Evolutionary conservation across 306 rosid genomes (phyloP).

Genomic region (Cicer pinnatifidum): DNA sequence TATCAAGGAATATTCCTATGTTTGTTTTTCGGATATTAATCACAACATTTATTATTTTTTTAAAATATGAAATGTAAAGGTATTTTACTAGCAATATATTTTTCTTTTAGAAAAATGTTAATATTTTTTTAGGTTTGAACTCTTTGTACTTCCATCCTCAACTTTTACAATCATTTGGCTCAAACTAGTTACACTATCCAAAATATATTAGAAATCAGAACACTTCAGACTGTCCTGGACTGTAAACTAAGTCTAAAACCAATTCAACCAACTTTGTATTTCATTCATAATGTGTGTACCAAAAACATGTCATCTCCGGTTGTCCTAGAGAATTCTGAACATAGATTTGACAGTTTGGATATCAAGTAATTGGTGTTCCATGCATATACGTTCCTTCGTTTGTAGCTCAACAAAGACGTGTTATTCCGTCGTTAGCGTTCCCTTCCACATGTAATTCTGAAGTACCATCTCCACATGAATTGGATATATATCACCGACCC

Average conservation of each 20-base stretch:
- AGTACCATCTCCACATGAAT: constrained; percentile 4
- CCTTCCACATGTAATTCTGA: constrained; percentile 16
- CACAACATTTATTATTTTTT: too few species aligned
- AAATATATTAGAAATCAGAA: background rate
- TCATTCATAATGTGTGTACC: background rate
- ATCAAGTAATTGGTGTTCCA: constrained; percentile 10
- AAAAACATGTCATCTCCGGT: background rate
- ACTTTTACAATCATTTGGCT: too few species aligned
- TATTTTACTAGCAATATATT: too few species aligned
- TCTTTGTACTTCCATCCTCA: too few species aligned
- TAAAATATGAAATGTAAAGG: too few species aligned
- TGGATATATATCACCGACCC: constrained; percentile 1
- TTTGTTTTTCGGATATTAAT: too few species aligned
- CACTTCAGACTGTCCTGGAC: background rate
- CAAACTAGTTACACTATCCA: too few species aligned
- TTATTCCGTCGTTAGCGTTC: background rate
- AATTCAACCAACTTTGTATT: constrained; percentile 2
- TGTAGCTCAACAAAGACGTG: background rate
- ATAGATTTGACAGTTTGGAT: background rate
- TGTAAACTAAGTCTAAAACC: constrained; percentile 10
- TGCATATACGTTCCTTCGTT: background rate
- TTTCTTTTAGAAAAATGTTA: too few species aligned
- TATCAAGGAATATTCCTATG: too few species aligned
- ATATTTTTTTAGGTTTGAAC: too few species aligned
- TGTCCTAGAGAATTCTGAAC: background rate